Percentiles rank a stretch among this genome's conserved stretches.
These are phyloP conservation scores for Tylopilus orsonianus DNA, from an alignment of 1,284 basidiomycete genomes.

Conservation along the genomic window DNA sequence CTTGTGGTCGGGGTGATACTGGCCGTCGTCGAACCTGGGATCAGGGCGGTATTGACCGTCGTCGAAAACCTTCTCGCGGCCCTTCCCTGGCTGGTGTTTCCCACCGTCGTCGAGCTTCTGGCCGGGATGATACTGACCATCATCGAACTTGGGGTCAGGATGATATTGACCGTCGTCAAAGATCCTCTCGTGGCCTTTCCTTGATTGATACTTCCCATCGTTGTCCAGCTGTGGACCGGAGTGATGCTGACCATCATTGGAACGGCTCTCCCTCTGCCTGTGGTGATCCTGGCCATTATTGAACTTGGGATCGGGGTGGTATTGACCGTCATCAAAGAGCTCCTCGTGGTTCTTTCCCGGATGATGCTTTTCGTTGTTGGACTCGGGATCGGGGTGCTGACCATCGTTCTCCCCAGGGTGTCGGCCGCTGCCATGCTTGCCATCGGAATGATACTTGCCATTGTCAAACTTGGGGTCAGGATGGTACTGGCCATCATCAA, in stretches of 20 bases:
- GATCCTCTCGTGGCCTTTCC: slow-evolving; percentile 1
- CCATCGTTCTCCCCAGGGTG: no score
- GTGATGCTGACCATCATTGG: slow-evolving; percentile 10
- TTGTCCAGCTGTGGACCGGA: slow-evolving; percentile 2
- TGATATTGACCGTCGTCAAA: slow-evolving; percentile 14
- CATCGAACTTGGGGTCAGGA: slow-evolving; percentile 1
- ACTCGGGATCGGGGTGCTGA: neutral
- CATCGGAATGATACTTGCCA: slow-evolving; percentile 10
- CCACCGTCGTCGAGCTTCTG: slow-evolving; percentile 1
- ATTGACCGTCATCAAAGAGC: neutral
- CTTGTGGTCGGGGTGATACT: neutral
- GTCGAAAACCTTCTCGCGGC: neutral
- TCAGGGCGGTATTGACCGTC: slow-evolving; percentile 13
- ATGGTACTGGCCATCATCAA: slow-evolving; percentile 12
- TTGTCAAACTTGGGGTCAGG: slow-evolving; percentile 6
- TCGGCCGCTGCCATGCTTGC: neutral
- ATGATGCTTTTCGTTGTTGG: slow-evolving; percentile 13
- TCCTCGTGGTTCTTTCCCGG: neutral
- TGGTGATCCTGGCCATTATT: no score
- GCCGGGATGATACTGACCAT: slow-evolving; percentile 6
- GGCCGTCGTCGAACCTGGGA: neutral
- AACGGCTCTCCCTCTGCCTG: no score
- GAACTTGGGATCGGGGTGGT: neutral
- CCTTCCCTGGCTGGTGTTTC: slow-evolving; percentile 4
- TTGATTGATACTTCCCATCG: neutral